phyloP scores from a whole-genome alignment of 2,329 filamentous ascomycete species.

The Beauveria sp. region DNA sequence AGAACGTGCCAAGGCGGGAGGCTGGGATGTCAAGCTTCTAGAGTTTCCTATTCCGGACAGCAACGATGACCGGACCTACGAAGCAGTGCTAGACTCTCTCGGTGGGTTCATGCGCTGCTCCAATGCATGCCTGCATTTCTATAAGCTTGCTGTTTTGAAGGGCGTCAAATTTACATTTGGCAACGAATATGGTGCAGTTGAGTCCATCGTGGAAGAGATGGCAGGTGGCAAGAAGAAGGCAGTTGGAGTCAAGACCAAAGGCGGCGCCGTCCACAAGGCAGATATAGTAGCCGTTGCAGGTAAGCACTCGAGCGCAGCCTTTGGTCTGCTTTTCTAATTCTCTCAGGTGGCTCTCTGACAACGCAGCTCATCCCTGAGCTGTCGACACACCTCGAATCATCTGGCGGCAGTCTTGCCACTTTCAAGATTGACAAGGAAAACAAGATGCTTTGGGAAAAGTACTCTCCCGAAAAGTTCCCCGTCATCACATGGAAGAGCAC shows the following conservation, averaged over 20 bases:
- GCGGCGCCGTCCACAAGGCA: constrained; percentile 15
- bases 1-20: constrained; percentile 13
- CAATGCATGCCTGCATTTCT: constrained; percentile 16
- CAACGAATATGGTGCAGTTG: constrained; percentile 17
- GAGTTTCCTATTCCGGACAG: constrained; percentile 18
- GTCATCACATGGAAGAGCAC: constrained; percentile 25
- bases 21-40: constrained; percentile 18
- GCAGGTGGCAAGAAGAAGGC: constrained; percentile 12
- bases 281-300: constrained; percentile 21
- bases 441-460: constrained; percentile 23
- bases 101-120: constrained; percentile 18
- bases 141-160: constrained; percentile 16
- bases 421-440: constrained; percentile 20
- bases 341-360: constrained; percentile 23
- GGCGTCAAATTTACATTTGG: constrained; percentile 22
- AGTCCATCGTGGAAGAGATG: constrained; percentile 16
- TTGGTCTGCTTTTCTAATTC: background rate
- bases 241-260: constrained; percentile 16
- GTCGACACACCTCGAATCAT: constrained; percentile 23
- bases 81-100: constrained; percentile 19
- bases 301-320: background rate
- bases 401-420: constrained; percentile 21
- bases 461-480: constrained; percentile 24
- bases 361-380: constrained; percentile 23
- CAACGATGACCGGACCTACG: constrained; percentile 11